Percentiles rank a stretch among this genome's conserved stretches.
These are phyloP conservation scores for Clavispora santaluciae DNA, from an alignment of 805 yeast genomes.

Conservation along the genomic window DNA sequence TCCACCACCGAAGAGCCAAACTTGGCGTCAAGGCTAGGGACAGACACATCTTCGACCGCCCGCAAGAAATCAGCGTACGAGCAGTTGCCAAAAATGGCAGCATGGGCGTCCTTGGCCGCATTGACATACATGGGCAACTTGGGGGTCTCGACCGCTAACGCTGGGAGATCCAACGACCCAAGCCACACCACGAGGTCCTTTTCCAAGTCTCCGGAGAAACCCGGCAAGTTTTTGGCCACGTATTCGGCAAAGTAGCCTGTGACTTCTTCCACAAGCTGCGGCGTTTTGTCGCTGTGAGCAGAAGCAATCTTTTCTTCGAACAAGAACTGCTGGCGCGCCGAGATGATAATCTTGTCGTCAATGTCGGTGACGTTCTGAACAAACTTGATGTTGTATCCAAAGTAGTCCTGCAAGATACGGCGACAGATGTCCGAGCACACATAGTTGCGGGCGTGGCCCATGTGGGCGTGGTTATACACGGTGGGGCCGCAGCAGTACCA, in stretches of 20 bases:
- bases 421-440: constrained; percentile 92
- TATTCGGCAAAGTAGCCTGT: constrained; percentile 44
- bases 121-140: constrained; percentile 80
- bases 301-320: constrained; percentile 54
- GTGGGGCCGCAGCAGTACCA: constrained; percentile 99
- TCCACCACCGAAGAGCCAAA: constrained; percentile 76
- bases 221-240: constrained; percentile 51
- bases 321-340: constrained; percentile 86
- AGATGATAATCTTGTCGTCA: constrained; percentile 91
- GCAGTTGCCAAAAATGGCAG: constrained; percentile 30
- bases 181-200: constrained; percentile 51
- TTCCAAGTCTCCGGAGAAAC: constrained; percentile 22
- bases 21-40: constrained; percentile 65
- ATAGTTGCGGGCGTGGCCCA: constrained; percentile 98
- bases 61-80: constrained; percentile 37
- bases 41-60: constrained; percentile 67
- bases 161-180: constrained; percentile 42
- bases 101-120: constrained; percentile 52
- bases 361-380: constrained; percentile 98
- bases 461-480: constrained; percentile 90
- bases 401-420: constrained; percentile 82
- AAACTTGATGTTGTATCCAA: constrained; percentile 82
- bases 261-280: constrained; percentile 35
- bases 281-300: constrained; percentile 23
- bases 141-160: constrained; percentile 56